Evolutionary conservation across 208 protist species (phyloP).

Genomic region (Trypanosoma grayi): DNA sequence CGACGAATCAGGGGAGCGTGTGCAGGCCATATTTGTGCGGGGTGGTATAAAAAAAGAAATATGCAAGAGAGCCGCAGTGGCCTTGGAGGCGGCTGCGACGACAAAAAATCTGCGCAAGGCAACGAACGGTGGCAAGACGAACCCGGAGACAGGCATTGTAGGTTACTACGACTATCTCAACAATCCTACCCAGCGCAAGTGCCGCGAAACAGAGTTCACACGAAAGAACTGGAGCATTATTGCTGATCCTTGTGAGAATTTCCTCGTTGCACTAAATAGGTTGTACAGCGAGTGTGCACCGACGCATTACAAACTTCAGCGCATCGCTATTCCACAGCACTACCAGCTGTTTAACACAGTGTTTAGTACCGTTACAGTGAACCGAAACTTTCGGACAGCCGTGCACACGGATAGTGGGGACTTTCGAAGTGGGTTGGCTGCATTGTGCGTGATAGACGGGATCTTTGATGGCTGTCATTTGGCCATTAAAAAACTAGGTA

Average conservation of each 20-base stretch:
- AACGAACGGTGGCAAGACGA: slow-evolving; percentile 70
- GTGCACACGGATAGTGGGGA: slow-evolving; percentile 87
- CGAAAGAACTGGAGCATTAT: slow-evolving; percentile 55
- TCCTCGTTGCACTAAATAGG: slow-evolving; percentile 54
- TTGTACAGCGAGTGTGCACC: slow-evolving; percentile 72
- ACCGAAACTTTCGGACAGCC: slow-evolving; percentile 87
- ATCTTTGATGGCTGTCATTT: slow-evolving; percentile 86
- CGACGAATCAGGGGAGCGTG: slow-evolving; percentile 47
- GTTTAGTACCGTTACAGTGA: slow-evolving; percentile 91
- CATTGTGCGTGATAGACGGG: slow-evolving; percentile 81
- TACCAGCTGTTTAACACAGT: slow-evolving; percentile 80
- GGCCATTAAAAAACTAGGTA: slow-evolving; percentile 68
- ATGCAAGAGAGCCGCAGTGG: slow-evolving; percentile 44
- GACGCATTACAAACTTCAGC: slow-evolving; percentile 74
- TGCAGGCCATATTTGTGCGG: slow-evolving; percentile 69
- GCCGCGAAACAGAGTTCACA: slow-evolving; percentile 83
- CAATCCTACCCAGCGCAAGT: slow-evolving; percentile 77
- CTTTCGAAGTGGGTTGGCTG: slow-evolving; percentile 78
- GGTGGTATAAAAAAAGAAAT: slow-evolving; percentile 45
- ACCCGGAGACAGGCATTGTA: slow-evolving; percentile 85
- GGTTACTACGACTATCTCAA: slow-evolving; percentile 92
- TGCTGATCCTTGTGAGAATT: slow-evolving; percentile 35
- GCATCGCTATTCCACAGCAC: slow-evolving; percentile 61
- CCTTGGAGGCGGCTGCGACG: slow-evolving; percentile 67
- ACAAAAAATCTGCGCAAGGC: slow-evolving; percentile 67